Conservation (phyloP, 768 basidiomycete genomes). For the Omphalotus guepiniiformis region DNA sequence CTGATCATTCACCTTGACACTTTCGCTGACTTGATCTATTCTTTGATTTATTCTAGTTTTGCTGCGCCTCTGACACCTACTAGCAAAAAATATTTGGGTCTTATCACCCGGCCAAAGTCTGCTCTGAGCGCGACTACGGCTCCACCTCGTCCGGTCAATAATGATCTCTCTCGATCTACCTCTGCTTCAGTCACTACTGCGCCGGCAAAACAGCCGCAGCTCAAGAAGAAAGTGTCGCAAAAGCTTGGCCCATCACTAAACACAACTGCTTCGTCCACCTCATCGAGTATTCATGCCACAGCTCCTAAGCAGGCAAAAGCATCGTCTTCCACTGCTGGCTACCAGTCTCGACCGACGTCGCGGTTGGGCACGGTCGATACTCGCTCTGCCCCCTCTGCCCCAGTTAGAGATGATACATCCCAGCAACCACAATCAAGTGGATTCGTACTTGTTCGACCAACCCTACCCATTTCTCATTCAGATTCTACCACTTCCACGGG, state of each 20-base stretch:
- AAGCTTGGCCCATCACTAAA: background rate
- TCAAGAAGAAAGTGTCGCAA: slow-evolving; percentile 1
- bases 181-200: too few relatives aligned
- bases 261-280: background rate
- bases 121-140: slow-evolving; percentile 18
- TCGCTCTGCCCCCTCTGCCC: background rate
- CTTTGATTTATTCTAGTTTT: slow-evolving; percentile 46
- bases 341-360: background rate
- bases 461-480: slow-evolving; percentile 1
- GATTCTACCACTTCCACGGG: slow-evolving; percentile 1
- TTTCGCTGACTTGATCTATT: background rate
- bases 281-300: too few relatives aligned
- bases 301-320: background rate
- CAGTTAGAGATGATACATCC: background rate
- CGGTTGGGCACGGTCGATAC: background rate
- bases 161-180: background rate
- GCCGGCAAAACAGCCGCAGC: background rate
- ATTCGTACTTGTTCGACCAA: background rate
- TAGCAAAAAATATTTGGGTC: slow-evolving; percentile 65
- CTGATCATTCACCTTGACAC: background rate
- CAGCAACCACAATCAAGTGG: background rate
- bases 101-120: slow-evolving; percentile 22
- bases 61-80: slow-evolving; percentile 69
- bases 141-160: background rate
- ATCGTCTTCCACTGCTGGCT: background rate